Evolutionary conservation across 2,329 filamentous ascomycete species (phyloP).

Genomic region (Fusarium chuoi): DNA sequence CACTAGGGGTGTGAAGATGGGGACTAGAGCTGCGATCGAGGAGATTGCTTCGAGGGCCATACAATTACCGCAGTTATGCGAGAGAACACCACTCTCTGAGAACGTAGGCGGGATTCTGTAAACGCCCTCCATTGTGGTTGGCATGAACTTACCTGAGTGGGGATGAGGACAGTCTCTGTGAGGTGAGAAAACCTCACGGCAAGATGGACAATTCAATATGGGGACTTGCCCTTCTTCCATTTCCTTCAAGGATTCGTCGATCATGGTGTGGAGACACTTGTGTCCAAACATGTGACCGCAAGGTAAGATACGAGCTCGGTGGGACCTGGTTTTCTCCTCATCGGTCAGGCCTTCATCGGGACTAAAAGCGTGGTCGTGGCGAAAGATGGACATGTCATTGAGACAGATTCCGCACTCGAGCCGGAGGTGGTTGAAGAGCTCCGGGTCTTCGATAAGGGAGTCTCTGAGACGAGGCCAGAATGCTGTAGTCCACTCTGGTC

Average conservation of each 20-base stretch:
- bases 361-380: neutral
- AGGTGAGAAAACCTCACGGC: neutral
- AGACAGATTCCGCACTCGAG: conserved; percentile 24
- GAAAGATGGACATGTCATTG: conserved; percentile 22
- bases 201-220: neutral
- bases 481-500: neutral
- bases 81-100: neutral
- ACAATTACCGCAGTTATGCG: conserved; percentile 14
- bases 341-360: neutral
- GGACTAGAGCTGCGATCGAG: neutral
- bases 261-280: neutral
- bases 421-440: neutral
- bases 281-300: conserved; percentile 38
- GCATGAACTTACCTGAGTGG: conserved; percentile 13
- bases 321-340: neutral
- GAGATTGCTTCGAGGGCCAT: neutral
- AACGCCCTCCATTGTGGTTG: neutral
- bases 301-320: conserved; percentile 18
- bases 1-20: neutral
- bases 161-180: conserved; percentile 1
- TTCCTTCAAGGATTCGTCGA: neutral
- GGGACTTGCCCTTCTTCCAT: neutral
- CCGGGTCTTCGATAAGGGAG: neutral
- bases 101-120: neutral
- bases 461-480: conserved; percentile 29